Evolutionary conservation across 2,329 filamentous ascomycete genomes (phyloP).

Genomic region (Epichloe elymi): DNA sequence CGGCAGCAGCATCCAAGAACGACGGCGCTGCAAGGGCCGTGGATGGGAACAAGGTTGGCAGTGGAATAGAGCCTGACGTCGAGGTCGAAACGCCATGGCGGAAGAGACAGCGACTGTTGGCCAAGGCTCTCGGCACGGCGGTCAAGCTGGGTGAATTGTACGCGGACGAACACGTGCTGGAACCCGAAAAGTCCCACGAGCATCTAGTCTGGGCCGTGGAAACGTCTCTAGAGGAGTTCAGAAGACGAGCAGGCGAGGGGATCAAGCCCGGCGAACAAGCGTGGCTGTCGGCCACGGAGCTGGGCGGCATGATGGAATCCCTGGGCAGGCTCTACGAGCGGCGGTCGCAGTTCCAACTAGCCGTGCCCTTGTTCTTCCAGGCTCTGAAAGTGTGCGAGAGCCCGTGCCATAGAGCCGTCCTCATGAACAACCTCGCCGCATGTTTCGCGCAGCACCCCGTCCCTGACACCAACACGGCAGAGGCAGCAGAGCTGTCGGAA

Average conservation of each 20-base stretch:
- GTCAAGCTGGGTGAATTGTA: conserved; percentile 82
- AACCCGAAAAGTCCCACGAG: conserved; percentile 57
- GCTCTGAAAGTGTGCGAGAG: conserved; percentile 55
- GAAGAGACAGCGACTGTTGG: conserved; percentile 53
- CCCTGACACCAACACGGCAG: conserved; percentile 15
- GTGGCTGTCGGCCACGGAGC: conserved; percentile 58
- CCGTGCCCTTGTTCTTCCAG: conserved; percentile 76
- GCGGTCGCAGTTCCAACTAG: conserved; percentile 63
- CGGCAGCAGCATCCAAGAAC: conserved; percentile 12
- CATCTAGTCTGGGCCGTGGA: conserved; percentile 75
- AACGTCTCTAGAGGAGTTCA: conserved; percentile 60
- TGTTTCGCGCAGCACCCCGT: conserved; percentile 56
- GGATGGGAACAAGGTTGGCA: conserved; percentile 4
- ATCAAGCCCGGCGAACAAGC: conserved; percentile 56
- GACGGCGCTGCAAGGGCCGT: conserved; percentile 4
- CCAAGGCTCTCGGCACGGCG: conserved; percentile 60
- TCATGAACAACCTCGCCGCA: conserved; percentile 77
- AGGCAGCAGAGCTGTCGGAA: conserved; percentile 15
- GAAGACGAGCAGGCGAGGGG: conserved; percentile 52
- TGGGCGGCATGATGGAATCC: conserved; percentile 62
- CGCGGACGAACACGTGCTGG: conserved; percentile 58
- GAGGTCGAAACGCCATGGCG: conserved; percentile 36
- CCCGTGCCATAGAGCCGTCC: conserved; percentile 64
- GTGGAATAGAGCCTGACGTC: not conserved
- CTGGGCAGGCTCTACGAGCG: conserved; percentile 66